These are phyloP conservation scores for Aquilaria sinensis DNA, from an alignment of 345 rosid genomes.

Conservation along the genomic window DNA sequence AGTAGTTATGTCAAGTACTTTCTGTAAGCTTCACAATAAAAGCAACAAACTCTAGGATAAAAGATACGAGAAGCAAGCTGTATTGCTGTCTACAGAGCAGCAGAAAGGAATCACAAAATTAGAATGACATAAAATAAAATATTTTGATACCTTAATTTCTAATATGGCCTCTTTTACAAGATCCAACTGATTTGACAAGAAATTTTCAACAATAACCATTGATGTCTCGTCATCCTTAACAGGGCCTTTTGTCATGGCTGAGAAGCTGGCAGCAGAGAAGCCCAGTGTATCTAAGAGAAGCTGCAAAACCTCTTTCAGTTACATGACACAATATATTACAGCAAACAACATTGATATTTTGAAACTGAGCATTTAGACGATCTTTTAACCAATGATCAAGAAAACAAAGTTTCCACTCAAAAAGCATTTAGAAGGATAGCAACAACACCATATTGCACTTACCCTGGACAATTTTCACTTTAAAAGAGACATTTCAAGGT, in stretches of 20 bases:
- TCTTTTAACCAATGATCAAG: background rate
- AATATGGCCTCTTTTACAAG: constrained; percentile 43
- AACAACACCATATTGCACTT: background rate
- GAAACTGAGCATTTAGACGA: background rate
- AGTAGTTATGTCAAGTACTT: background rate
- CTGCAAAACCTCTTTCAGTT: constrained; percentile 42
- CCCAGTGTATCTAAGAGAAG: constrained; percentile 58
- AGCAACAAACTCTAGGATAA: background rate
- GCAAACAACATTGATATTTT: background rate
- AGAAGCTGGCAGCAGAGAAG: constrained; percentile 48
- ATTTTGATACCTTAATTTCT: constrained; percentile 54
- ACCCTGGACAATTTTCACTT: background rate
- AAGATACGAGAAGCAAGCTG: no score
- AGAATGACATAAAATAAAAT: background rate
- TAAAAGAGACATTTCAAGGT: constrained; percentile 2
- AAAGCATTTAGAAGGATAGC: background rate
- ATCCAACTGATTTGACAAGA: constrained; percentile 54
- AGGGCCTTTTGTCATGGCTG: constrained; percentile 43
- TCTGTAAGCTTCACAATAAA: background rate
- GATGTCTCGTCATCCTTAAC: constrained; percentile 26
- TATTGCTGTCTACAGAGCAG: no score
- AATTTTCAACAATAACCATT: constrained; percentile 39
- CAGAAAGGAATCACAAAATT: background rate
- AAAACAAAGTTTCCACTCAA: no score
- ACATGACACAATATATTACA: background rate